Base-by-base conservation (phyloP, 306 rosid species). In the Trifolium subterraneum region DNA sequence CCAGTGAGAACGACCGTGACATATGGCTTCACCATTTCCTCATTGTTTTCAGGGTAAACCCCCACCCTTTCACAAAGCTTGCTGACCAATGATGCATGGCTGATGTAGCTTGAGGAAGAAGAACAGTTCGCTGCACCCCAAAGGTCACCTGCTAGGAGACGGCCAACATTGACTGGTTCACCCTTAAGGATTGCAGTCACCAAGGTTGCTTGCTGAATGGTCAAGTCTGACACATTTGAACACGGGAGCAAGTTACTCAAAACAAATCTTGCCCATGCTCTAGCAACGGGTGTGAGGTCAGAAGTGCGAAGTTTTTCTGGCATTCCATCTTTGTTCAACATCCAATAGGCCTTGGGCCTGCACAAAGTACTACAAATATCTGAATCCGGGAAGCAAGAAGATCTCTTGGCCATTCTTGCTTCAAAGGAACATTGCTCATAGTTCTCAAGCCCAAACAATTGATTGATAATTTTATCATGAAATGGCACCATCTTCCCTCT, bases 401-500 rank as follows among this genome's bases (percentile, higher is more conserved):
- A 18, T 4, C 5, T 20, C 58, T 2, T 18, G 12, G 58, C 58
- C 25, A 2, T 51, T 51, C 58, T 51, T 18, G 58, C 58, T 51
- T 51, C 22, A 18, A 51, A 51, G 4, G 58, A 51, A 51, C 58
- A 51, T 5, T 7, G 10, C 58, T 51, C 58, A 8, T 51, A 51
- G 58, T 16, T 51, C 25, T 51, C 58, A 51, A 51, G 58, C 58
- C 58, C 22, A 51, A 51, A 51, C 58, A 51, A 16, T 51, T 16
- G 23, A 10, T 51, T 51, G 58, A 51, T 51, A 50, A 50, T 1
- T 50, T 50, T 50, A 1, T 16, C 56, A 50, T 50, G 11, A 50
- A 50, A 50, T 16, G 56, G 56, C 7, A 50, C 56, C 23, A 16
- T 50, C 56, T 50, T 16, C 56, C 56, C 56, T 50, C 56, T 50